Conservation (phyloP, 148 eudicot genomes). For the Diospyros lotus region DNA sequence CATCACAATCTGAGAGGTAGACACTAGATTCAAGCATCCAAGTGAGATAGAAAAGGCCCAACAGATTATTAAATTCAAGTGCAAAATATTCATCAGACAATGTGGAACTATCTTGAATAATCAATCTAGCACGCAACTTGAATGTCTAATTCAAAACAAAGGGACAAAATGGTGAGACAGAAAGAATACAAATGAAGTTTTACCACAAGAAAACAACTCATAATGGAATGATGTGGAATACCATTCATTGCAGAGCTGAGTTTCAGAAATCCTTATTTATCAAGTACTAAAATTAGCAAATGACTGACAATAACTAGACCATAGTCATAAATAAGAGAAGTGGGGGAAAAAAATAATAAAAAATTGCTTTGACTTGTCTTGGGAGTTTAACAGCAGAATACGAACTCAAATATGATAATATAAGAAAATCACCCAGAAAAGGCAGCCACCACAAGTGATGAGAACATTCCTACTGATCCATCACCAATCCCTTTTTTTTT, state of each 20-base stretch:
- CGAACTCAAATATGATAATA: conserved; percentile 6
- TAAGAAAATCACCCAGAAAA: conserved; percentile 69
- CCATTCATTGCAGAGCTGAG: not conserved
- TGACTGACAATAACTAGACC: too few relatives aligned
- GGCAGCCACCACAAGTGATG: conserved; percentile 93
- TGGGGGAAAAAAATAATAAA: not conserved
- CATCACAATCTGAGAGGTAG: not conserved
- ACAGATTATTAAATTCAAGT: not conserved
- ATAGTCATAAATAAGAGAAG: not conserved
- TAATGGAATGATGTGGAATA: too few relatives aligned
- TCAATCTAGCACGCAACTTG: not conserved
- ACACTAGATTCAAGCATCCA: not conserved
- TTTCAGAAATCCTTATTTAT: not conserved
- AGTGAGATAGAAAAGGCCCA: not conserved
- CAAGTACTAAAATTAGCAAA: not conserved
- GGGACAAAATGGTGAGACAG: not conserved
- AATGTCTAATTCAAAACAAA: not conserved
- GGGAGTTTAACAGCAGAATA: not conserved
- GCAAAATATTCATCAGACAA: not conserved
- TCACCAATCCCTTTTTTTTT: conserved; percentile 76
- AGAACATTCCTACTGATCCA: conserved; percentile 97
- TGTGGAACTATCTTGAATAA: not conserved
- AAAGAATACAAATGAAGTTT: not conserved
- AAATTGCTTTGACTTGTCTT: not conserved
- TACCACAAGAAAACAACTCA: too few relatives aligned